Conservation (phyloP, 2,329 filamentous ascomycete species). For the Leptographium lundbergii region DNA sequence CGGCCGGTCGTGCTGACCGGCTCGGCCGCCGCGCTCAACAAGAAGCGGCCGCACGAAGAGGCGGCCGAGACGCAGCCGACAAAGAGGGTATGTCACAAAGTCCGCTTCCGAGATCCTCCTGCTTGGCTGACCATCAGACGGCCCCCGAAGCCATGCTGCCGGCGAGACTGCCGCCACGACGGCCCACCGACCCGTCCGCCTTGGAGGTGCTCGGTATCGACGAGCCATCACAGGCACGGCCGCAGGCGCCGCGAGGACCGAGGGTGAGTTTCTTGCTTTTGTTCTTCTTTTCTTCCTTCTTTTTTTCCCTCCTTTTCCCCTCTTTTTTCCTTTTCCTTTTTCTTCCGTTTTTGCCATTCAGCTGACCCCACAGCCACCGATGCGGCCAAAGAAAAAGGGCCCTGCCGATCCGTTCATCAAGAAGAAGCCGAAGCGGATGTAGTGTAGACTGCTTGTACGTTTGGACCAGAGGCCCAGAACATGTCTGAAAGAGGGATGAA, state of each 20-base stretch:
- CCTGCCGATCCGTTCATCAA: slow-evolving; percentile 33
- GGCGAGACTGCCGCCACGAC: slow-evolving; percentile 12
- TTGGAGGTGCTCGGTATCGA: slow-evolving; percentile 37
- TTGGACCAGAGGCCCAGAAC: too few relatives aligned
- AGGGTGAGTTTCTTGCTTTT: neutral
- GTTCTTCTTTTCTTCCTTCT: neutral
- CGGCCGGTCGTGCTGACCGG: slow-evolving; percentile 26
- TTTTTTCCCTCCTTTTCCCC: too few relatives aligned
- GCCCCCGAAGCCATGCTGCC: neutral
- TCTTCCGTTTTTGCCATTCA: too few relatives aligned
- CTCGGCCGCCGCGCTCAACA: slow-evolving; percentile 10
- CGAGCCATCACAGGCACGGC: slow-evolving; percentile 13
- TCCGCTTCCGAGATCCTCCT: too few relatives aligned
- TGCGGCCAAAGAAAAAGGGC: slow-evolving; percentile 22
- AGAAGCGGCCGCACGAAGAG: slow-evolving; percentile 32
- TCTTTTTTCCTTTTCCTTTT: too few relatives aligned
- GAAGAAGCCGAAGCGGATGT: slow-evolving; percentile 6
- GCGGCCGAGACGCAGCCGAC: slow-evolving; percentile 16
- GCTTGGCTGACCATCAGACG: neutral
- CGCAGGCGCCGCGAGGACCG: slow-evolving; percentile 1
- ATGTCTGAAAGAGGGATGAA: neutral
- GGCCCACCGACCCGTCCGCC: slow-evolving; percentile 33
- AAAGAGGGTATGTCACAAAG: slow-evolving; percentile 29
- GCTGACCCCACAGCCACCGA: slow-evolving; percentile 3
- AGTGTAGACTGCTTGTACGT: neutral